A percentile compares a stretch with the other conserved stretches of the same genome.
phyloP scores from a whole-genome alignment of 192 early-diverging fungal species.

The Podila epicladia region DNA sequence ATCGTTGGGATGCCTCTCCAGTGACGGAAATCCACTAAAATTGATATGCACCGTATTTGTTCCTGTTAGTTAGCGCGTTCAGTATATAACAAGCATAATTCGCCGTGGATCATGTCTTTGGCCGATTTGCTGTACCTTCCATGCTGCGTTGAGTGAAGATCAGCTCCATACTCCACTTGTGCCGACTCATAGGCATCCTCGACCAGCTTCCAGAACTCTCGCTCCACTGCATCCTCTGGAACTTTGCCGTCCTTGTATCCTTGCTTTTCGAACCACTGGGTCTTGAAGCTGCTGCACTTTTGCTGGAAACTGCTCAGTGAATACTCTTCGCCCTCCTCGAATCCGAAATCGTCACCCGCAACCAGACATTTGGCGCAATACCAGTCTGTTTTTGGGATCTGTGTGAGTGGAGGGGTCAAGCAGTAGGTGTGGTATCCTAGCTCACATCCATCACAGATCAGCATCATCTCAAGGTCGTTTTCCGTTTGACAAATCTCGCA shows the following conservation, averaged over 20 bases:
- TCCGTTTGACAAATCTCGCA: conserved; percentile 58
- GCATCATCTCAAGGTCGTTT: conserved; percentile 65
- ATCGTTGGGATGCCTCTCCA: conserved; percentile 71
- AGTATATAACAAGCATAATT: not conserved
- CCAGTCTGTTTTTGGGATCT: conserved; percentile 78
- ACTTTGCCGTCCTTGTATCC: conserved; percentile 40
- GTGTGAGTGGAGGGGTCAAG: conserved; percentile 65
- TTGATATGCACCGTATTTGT: not conserved
- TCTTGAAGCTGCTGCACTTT: conserved; percentile 83
- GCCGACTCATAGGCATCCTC: conserved; percentile 86
- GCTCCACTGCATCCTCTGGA: conserved; percentile 85
- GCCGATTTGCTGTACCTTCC: conserved; percentile 69
- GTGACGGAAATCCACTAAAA: conserved; percentile 82
- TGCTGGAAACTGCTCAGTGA: conserved; percentile 81
- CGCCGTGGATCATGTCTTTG: too few species aligned
- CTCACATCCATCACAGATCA: conserved; percentile 92
- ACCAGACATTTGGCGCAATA: conserved; percentile 86
- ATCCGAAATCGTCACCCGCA: conserved; percentile 90
- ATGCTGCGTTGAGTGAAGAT: conserved; percentile 89
- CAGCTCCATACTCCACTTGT: conserved; percentile 96
- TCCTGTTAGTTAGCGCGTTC: too few species aligned
- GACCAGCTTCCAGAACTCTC: conserved; percentile 94
- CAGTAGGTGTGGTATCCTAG: conserved; percentile 86
- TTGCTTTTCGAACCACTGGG: conserved; percentile 58
- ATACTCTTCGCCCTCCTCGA: conserved; percentile 88